phyloP scores from a whole-genome alignment of 306 rosid species.

The Quercus cerris region DNA sequence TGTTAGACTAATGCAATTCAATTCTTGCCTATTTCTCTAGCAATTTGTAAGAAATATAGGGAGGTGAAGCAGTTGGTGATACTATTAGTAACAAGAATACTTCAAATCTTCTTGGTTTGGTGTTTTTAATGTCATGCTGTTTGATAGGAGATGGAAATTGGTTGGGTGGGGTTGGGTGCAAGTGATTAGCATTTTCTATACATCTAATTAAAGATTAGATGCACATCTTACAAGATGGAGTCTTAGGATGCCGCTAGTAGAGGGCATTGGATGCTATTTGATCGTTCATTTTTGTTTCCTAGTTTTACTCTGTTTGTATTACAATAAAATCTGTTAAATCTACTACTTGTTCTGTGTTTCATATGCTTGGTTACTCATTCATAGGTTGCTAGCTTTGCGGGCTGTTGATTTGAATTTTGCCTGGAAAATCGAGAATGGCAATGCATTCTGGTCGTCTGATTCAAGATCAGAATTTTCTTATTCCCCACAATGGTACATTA shows the following conservation, averaged over 20 bases:
- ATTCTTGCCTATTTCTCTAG: too few relatives aligned
- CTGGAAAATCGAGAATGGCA: slow-evolving; percentile 38
- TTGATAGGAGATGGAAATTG: too few relatives aligned
- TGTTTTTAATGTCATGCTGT: too few relatives aligned
- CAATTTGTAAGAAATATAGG: too few relatives aligned
- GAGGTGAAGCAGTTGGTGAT: too few relatives aligned
- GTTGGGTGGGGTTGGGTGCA: too few relatives aligned
- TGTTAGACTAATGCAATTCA: too few relatives aligned
- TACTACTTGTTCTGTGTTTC: neutral
- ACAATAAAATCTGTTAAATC: neutral
- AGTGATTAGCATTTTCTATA: too few relatives aligned
- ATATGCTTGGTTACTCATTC: neutral
- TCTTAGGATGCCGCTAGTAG: neutral
- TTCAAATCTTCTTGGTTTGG: too few relatives aligned
- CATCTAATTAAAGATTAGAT: too few relatives aligned
- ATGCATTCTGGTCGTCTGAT: slow-evolving; percentile 31
- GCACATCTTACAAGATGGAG: too few relatives aligned
- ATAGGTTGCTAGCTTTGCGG: slow-evolving; percentile 11
- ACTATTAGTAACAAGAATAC: too few relatives aligned
- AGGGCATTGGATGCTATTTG: neutral
- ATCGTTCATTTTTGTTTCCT: neutral
- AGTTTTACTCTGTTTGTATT: neutral
- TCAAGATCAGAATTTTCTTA: slow-evolving; percentile 44
- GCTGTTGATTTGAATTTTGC: slow-evolving; percentile 10
- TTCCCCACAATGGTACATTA: slow-evolving; percentile 39